These are phyloP conservation scores for Saturnispora silvae DNA, from an alignment of 805 yeast genomes.

Conservation along the genomic window DNA sequence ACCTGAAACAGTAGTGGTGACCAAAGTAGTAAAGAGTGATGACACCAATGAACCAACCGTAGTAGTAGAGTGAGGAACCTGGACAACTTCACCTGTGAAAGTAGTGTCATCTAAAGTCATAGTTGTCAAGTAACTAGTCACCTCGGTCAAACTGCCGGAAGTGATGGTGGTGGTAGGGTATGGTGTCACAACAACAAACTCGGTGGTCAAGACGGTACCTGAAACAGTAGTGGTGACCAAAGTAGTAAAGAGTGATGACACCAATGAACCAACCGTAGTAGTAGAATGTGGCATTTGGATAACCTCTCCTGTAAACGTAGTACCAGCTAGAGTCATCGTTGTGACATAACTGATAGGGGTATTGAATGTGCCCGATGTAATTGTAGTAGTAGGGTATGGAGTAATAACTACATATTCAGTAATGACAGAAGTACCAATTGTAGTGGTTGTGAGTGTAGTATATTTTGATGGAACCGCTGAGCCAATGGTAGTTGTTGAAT, in stretches of 20 bases:
- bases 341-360: neutral
- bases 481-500: no score
- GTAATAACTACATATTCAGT: neutral
- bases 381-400: neutral
- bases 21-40: neutral
- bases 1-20: neutral
- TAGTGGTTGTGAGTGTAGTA: neutral
- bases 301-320: neutral
- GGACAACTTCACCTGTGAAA: slow-evolving; percentile 29
- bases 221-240: no score
- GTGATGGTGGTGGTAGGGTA: no score
- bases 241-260: no score
- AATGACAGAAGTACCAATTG: neutral
- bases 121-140: no score
- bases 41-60: neutral
- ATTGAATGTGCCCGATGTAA: neutral
- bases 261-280: no score
- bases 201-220: no score
- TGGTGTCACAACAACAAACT: no score
- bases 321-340: neutral
- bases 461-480: no score
- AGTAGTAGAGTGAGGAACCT: neutral
- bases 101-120: no score
- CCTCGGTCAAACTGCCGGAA: no score
- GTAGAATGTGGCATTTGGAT: no score